Conservation (phyloP, 1,284 basidiomycete genomes). For the Hemileia vastatrix region DNA sequence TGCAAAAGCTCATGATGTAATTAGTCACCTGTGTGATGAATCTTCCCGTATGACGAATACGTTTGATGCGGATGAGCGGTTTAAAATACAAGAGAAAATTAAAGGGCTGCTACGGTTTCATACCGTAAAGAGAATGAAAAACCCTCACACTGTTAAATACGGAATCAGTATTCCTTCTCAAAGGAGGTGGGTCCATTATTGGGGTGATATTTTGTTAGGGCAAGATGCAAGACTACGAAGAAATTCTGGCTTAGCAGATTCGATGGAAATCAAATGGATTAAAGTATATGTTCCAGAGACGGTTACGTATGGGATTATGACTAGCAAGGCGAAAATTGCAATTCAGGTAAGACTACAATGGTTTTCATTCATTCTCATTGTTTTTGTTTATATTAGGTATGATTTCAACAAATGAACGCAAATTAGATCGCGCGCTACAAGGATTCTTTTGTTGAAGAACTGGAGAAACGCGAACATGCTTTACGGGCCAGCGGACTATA, state of each 20-base stretch:
- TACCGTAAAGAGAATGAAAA: neutral
- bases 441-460: neutral
- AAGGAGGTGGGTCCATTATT: neutral
- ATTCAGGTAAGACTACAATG: neutral
- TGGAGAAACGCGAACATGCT: neutral
- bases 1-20: neutral
- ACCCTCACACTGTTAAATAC: neutral
- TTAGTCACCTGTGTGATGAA: neutral
- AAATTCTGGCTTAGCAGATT: neutral
- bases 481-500: neutral
- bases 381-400: no score
- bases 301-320: neutral
- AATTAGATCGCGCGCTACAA: conserved; percentile 11
- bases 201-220: neutral
- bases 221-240: neutral
- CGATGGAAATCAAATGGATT: conserved; percentile 5
- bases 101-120: neutral
- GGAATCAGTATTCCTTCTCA: conserved; percentile 12
- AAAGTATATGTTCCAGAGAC: neutral
- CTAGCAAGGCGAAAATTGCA: conserved; percentile 1
- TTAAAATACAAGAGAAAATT: no score
- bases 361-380: no score
- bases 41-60: neutral
- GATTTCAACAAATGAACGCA: no score
- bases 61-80: neutral